phyloP scores from a whole-genome alignment of 306 rosid species.

The Lathyrus sativus region DNA sequence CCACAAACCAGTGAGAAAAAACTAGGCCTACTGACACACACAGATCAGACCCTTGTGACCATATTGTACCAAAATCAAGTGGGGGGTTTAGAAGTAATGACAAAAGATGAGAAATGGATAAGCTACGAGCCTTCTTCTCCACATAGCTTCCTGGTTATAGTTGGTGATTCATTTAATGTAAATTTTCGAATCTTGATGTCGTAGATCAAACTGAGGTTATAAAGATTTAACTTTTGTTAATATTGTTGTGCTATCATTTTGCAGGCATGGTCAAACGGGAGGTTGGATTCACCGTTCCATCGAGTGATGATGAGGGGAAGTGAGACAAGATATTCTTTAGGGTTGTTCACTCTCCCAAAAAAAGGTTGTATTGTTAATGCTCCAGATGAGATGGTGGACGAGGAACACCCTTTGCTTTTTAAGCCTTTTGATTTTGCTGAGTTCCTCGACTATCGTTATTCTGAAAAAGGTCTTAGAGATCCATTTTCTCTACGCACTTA shows the following conservation, averaged over 20 bases:
- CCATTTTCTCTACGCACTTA: neutral
- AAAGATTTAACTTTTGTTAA: no score
- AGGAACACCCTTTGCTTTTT: neutral
- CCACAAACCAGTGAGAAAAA: slow-evolving; percentile 58
- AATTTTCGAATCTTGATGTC: no score
- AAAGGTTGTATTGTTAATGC: neutral
- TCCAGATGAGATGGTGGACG: neutral
- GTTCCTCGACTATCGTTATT: neutral
- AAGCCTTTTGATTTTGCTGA: neutral
- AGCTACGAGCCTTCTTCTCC: slow-evolving; percentile 49
- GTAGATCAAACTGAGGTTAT: no score
- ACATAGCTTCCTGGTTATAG: slow-evolving; percentile 52
- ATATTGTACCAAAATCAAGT: neutral
- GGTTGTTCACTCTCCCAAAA: neutral
- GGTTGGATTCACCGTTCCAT: neutral
- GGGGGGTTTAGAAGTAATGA: neutral
- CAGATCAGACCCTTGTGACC: neutral
- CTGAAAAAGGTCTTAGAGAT: neutral
- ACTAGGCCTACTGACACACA: slow-evolving; percentile 38
- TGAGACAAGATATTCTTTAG: neutral
- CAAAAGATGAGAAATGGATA: slow-evolving; percentile 51
- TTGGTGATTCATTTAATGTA: slow-evolving; percentile 56
- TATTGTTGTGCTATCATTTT: neutral
- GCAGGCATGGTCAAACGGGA: neutral
- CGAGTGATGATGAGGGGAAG: neutral